phyloP scores from a whole-genome alignment of 345 rosid genomes.

The Lepidium africanum region DNA sequence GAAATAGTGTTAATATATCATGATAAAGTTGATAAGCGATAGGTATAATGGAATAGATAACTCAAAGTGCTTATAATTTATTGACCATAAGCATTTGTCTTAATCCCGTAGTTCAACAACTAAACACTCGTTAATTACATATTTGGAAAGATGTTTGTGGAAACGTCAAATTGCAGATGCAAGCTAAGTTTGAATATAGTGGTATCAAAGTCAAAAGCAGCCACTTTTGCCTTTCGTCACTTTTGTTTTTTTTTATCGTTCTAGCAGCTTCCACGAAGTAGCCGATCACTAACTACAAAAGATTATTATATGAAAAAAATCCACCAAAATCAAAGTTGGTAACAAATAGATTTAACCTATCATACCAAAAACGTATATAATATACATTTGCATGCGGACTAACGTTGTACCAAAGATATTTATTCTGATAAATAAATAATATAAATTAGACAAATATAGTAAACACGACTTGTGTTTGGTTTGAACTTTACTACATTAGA shows the following conservation, averaged over 20 bases:
- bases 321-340: constrained; percentile 22
- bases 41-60: constrained; percentile 10
- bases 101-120: constrained; percentile 9
- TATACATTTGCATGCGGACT: not conserved
- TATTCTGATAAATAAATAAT: not conserved
- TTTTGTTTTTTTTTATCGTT: constrained; percentile 9
- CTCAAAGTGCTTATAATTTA: constrained; percentile 12
- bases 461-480: no score
- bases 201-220: constrained; percentile 24
- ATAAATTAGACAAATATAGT: no score
- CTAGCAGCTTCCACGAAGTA: constrained; percentile 15
- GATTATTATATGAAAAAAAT: not conserved
- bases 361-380: not conserved
- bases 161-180: constrained; percentile 10
- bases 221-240: constrained; percentile 9
- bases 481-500: no score
- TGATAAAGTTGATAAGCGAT: constrained; percentile 23
- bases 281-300: not conserved
- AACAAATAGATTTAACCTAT: not conserved
- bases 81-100: constrained; percentile 9
- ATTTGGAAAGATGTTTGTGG: not conserved
- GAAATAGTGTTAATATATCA: not conserved
- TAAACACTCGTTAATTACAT: constrained; percentile 1
- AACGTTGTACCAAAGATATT: not conserved
- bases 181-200: constrained; percentile 1